phyloP scores from a whole-genome alignment of 495 filamentous ascomycete species.

The Aspergillus bridgeri region DNA sequence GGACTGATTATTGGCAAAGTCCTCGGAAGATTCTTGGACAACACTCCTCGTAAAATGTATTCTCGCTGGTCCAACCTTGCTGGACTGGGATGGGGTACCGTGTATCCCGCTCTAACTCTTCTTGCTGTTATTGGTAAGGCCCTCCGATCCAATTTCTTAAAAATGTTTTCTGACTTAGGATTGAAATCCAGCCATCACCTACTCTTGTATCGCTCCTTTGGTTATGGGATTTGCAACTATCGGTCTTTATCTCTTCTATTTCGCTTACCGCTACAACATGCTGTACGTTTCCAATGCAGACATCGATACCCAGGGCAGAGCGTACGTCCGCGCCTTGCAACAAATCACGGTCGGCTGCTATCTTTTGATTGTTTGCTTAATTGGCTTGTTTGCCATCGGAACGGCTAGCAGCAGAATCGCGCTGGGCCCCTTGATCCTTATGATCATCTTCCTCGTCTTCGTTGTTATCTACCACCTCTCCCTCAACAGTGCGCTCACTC shows the following conservation, averaged over 20 bases:
- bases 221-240: constrained; percentile 84
- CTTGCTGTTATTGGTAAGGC: constrained; percentile 68
- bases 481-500: constrained; percentile 73
- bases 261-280: constrained; percentile 93
- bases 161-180: constrained; percentile 4
- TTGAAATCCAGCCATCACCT: constrained; percentile 62
- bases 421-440: constrained; percentile 75
- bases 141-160: not conserved
- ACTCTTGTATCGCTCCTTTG: constrained; percentile 86
- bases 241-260: constrained; percentile 82
- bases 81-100: constrained; percentile 78
- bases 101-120: constrained; percentile 82
- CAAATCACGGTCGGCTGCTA: constrained; percentile 89
- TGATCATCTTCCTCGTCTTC: constrained; percentile 78
- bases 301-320: constrained; percentile 87
- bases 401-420: constrained; percentile 52
- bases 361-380: constrained; percentile 77
- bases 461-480: constrained; percentile 78
- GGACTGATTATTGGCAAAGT: constrained; percentile 76
- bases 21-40: constrained; percentile 68
- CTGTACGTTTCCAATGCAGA: constrained; percentile 82
- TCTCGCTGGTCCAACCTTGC: constrained; percentile 61
- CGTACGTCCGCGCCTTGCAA: constrained; percentile 86
- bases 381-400: constrained; percentile 81
- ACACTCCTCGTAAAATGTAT: constrained; percentile 74